Percentiles rank a stretch among this genome's conserved stretches.
Evolutionary conservation across 306 rosid genomes (phyloP).

Genomic region (Gillenia trifoliata): DNA sequence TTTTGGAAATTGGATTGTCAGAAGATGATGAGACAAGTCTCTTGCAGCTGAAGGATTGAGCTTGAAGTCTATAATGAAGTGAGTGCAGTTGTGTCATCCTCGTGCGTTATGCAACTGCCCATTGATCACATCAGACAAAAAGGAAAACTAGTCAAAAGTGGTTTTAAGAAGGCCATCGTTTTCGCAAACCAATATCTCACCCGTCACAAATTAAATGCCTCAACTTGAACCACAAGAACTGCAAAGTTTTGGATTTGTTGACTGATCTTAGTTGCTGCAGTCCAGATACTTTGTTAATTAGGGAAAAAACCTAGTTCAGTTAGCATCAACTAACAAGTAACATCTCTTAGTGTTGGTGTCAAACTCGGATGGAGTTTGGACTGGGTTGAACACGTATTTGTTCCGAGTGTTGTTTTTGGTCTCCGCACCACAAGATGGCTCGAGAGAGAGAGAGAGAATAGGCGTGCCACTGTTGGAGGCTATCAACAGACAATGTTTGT

Average conservation of each 20-base stretch:
- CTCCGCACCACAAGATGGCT: too few relatives aligned
- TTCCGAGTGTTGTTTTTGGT: too few relatives aligned
- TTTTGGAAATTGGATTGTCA: constrained; percentile 7
- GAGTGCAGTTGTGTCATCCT: not conserved
- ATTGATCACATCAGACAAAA: constrained; percentile 23
- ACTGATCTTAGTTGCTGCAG: not conserved
- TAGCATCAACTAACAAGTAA: not conserved
- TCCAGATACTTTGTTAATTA: not conserved
- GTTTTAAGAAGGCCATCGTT: constrained; percentile 15
- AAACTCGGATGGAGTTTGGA: too few relatives aligned
- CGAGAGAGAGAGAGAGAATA: too few relatives aligned
- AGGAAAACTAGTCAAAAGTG: constrained; percentile 7
- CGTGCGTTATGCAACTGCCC: constrained; percentile 9
- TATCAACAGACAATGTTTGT: too few relatives aligned
- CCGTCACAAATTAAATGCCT: constrained; percentile 1
- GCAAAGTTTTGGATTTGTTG: not conserved
- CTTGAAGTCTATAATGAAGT: not conserved
- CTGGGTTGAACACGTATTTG: too few relatives aligned
- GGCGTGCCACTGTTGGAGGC: too few relatives aligned
- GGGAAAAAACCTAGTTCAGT: not conserved
- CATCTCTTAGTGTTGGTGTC: not conserved
- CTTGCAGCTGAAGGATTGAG: not conserved
- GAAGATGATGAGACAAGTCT: not conserved
- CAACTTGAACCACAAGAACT: constrained; percentile 3
- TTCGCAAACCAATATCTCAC: not conserved